Base-by-base conservation (phyloP, 768 basidiomycete species). In the Phaffia tasmanica region DNA sequence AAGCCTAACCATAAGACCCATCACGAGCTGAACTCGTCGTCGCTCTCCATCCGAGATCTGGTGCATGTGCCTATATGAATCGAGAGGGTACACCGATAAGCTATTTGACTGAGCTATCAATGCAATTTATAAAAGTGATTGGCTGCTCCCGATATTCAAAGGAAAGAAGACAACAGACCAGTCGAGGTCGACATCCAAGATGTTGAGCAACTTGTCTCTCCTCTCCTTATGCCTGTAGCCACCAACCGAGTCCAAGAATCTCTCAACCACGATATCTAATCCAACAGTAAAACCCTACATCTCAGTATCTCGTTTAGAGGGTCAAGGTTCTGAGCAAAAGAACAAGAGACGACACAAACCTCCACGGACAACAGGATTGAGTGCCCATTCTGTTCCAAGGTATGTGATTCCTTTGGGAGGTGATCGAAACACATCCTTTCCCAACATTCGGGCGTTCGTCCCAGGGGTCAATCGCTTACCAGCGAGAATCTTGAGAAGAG, bases 231-330 rank as follows among this genome's bases (percentile, higher is more conserved):
- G 83, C 62, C 91, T 81, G 75, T 95, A 97, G 0, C 95, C 95
- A 18, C 95, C 95, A 5, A 99, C 89, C 21, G 90, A 93, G 75
- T 99, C 89, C n/a, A 99, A 80, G 76, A 99, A 99, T 57, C 84
- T 80, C n/a, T 88, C 85, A 3, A 99, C 95, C 42, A 85, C 79
- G 69, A 98, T 93, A 76, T 98, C 95, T 42, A 11, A 42, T 42
- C 11, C 35, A 11, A 42, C 11, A 4, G 11, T 42, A 11, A 42
- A 42, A 4, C 35, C 35, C 11, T 11, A 42, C 11, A 11, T 42
- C 11, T 42, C 35, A 42, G 35, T 11, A 42, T 5, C 11, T 42
- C 35, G 11, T 42, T 11, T 42, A 4, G 4, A 42, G 11, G 11
- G 11, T 11, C 35, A 42, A 4, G 11, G 11, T 42, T 4, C 35